These are phyloP conservation scores for Hemileccinum rubropunctum DNA, from an alignment of 768 basidiomycete species.

Conservation along the genomic window DNA sequence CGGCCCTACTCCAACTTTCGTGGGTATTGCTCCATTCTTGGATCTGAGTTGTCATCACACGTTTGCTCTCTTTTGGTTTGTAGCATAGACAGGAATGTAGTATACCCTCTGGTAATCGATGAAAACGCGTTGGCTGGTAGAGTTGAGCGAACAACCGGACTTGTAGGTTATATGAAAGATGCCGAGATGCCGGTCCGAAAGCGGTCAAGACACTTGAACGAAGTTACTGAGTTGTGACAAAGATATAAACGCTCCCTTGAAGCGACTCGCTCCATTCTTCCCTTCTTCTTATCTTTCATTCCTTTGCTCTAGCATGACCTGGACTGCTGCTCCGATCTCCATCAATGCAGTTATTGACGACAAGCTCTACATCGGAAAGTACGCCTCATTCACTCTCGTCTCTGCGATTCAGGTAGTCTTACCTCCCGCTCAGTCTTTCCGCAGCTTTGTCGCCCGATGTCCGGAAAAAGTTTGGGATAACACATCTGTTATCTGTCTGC, in stretches of 20 bases:
- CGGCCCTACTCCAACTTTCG: too few species aligned
- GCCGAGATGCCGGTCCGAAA: slow-evolving; percentile 24
- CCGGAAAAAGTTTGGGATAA: slow-evolving; percentile 39
- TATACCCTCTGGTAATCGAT: too few species aligned
- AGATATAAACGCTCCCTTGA: slow-evolving; percentile 18
- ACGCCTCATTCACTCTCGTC: slow-evolving; percentile 3
- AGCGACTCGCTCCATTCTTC: slow-evolving; percentile 11
- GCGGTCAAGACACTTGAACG: neutral
- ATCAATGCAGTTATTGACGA: slow-evolving; percentile 28
- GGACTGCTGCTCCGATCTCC: slow-evolving; percentile 27
- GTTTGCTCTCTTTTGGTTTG: too few species aligned
- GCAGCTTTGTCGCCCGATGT: slow-evolving; percentile 33
- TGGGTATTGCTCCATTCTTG: too few species aligned
- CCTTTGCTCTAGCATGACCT: slow-evolving; percentile 22
- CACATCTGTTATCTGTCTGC: slow-evolving; percentile 58
- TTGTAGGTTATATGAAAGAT: neutral
- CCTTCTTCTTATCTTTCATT: neutral
- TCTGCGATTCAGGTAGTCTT: neutral
- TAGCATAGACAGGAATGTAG: too few species aligned
- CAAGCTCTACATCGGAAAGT: slow-evolving; percentile 37
- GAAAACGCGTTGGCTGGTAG: neutral
- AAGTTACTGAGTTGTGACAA: slow-evolving; percentile 2
- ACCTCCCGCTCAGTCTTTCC: slow-evolving; percentile 22
- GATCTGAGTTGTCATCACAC: too few species aligned
- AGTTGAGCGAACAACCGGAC: neutral